Conservation (phyloP, 148 eudicot species). For the Vaccinium corymbosum region DNA sequence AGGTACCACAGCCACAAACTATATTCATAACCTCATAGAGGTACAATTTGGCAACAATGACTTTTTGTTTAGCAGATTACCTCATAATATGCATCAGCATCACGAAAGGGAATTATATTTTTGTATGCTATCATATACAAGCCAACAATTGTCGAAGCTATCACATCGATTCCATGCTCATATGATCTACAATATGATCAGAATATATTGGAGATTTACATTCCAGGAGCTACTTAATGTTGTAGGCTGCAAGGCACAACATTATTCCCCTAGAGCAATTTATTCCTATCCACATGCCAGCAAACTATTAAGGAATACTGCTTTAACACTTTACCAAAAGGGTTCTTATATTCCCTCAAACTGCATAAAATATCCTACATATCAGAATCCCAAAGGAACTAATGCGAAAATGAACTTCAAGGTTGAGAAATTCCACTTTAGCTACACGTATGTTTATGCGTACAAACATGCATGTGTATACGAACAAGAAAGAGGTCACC, state of each 20-base stretch:
- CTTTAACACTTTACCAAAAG: conserved; percentile 44
- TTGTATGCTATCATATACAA: conserved; percentile 10
- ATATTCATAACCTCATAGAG: not conserved
- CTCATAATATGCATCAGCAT: not conserved
- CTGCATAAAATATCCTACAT: conserved; percentile 50
- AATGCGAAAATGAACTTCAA: conserved; percentile 17
- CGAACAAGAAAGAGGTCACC: not conserved
- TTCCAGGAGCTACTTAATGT: conserved; percentile 15
- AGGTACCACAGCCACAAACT: not conserved
- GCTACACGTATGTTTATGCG: not conserved
- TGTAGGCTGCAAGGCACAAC: conserved; percentile 24
- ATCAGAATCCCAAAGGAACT: conserved; percentile 43
- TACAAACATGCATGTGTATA: not conserved
- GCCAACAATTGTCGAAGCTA: conserved; percentile 21
- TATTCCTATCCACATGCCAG: conserved; percentile 64
- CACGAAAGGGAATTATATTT: not conserved
- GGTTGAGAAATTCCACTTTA: not conserved
- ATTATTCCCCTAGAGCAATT: conserved; percentile 28
- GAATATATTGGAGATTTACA: not conserved
- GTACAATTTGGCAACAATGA: not conserved
- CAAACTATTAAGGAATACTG: conserved; percentile 43
- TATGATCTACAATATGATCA: conserved; percentile 5
- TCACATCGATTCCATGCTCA: not conserved
- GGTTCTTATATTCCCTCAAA: conserved; percentile 43
- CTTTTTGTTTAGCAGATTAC: not conserved